Evolutionary conservation across 192 early-diverging fungal genomes (phyloP).

Genomic region (Jimgerdemannia lactiflua): DNA sequence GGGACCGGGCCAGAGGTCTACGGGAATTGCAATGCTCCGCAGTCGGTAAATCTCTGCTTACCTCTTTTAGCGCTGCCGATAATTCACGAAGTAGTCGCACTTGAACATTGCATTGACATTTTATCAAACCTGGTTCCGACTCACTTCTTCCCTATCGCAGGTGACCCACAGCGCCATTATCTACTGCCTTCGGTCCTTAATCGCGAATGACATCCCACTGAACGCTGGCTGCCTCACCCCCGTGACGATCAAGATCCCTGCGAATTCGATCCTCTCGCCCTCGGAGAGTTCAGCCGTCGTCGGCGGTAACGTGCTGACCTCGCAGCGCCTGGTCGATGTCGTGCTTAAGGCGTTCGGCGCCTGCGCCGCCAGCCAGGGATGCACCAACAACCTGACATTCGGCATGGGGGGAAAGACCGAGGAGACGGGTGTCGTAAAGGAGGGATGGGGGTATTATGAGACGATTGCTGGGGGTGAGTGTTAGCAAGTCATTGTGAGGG

Average conservation of each 20-base stretch:
- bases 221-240: constrained; percentile 95
- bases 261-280: constrained; percentile 75
- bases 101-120: too few species aligned
- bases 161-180: constrained; percentile 84
- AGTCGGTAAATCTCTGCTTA: constrained; percentile 28
- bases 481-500: constrained; percentile 17
- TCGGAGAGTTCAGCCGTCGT: constrained; percentile 88
- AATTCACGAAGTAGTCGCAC: background rate
- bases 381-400: constrained; percentile 97
- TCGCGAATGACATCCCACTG: constrained; percentile 89
- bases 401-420: constrained; percentile 65
- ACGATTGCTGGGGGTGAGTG: constrained; percentile 70
- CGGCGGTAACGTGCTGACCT: constrained; percentile 95
- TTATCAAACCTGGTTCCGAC: constrained; percentile 3
- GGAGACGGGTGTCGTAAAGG: constrained; percentile 40
- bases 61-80: background rate
- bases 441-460: constrained; percentile 97
- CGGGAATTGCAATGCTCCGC: constrained; percentile 83
- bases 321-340: constrained; percentile 90
- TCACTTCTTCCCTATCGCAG: background rate
- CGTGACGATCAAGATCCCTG: constrained; percentile 77
- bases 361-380: constrained; percentile 90
- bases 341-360: constrained; percentile 88
- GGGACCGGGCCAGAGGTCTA: constrained; percentile 90
- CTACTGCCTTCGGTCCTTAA: constrained; percentile 91